These are phyloP conservation scores for Aspergillus funiculosus DNA, from an alignment of 495 filamentous ascomycete species.

Conservation along the genomic window DNA sequence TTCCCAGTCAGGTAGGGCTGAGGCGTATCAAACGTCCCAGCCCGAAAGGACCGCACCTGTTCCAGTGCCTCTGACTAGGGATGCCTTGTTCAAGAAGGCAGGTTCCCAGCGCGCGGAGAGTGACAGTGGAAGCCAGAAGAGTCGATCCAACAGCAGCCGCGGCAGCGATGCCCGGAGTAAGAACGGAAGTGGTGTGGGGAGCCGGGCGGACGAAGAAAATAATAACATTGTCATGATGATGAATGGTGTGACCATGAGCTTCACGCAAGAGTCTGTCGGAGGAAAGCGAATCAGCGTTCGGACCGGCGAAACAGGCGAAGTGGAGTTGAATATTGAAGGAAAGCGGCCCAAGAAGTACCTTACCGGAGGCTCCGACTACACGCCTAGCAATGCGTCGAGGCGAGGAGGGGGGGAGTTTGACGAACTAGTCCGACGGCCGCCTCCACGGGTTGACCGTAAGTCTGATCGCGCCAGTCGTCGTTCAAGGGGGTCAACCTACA, in stretches of 20 bases:
- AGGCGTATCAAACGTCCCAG: conserved; percentile 35
- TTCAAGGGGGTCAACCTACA: conserved; percentile 37
- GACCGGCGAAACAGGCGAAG: conserved; percentile 34
- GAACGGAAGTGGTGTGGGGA: conserved; percentile 28
- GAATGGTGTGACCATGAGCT: conserved; percentile 41
- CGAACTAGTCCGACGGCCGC: conserved; percentile 25
- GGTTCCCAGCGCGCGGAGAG: conserved; percentile 28
- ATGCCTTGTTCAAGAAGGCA: conserved; percentile 32
- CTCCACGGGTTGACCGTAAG: conserved; percentile 31
- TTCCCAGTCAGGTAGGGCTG: conserved; percentile 23
- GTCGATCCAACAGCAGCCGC: conserved; percentile 41
- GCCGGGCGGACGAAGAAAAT: conserved; percentile 33
- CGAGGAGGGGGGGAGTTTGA: conserved; percentile 28
- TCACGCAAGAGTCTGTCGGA: conserved; percentile 32
- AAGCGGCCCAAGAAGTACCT: conserved; percentile 37
- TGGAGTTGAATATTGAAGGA: conserved; percentile 38
- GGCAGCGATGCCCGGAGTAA: conserved; percentile 34
- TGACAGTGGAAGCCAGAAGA: conserved; percentile 44
- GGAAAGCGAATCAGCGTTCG: conserved; percentile 40
- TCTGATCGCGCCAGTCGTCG: conserved; percentile 38
- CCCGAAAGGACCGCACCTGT: conserved; percentile 22
- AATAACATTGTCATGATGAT: conserved; percentile 41
- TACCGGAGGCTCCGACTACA: conserved; percentile 31
- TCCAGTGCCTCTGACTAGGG: conserved; percentile 31
- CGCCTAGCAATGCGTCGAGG: conserved; percentile 19